Conservation (phyloP, 2,329 filamentous ascomycete species). For the Westerdykella ornata region DNA sequence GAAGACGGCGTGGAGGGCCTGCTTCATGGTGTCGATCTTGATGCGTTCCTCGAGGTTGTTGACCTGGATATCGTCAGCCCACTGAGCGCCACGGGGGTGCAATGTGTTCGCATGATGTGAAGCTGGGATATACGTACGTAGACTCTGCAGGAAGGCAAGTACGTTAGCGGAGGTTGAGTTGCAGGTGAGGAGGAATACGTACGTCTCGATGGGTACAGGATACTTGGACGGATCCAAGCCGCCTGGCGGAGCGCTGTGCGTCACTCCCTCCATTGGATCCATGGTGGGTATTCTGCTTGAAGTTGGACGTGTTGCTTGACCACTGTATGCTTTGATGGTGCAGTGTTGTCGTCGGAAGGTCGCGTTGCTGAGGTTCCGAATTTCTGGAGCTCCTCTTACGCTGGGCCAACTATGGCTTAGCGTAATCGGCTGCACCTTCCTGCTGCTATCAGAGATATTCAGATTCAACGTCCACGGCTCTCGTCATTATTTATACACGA, state of each 20-base stretch:
- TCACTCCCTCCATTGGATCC: slow-evolving; percentile 35
- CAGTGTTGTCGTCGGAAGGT: slow-evolving; percentile 6
- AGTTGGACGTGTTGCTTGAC: not conserved
- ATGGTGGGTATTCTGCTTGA: slow-evolving; percentile 12
- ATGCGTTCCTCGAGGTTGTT: slow-evolving; percentile 90
- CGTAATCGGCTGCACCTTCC: no score
- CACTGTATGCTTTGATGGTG: not conserved
- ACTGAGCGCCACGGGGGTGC: slow-evolving; percentile 15
- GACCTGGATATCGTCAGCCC: slow-evolving; percentile 38
- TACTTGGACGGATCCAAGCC: slow-evolving; percentile 26
- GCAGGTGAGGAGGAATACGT: slow-evolving; percentile 11
- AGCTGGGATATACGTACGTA: slow-evolving; percentile 26
- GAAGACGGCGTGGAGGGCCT: slow-evolving; percentile 70
- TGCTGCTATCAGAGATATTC: no score
- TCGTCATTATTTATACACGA: no score
- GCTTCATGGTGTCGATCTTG: slow-evolving; percentile 69
- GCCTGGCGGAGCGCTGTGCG: slow-evolving; percentile 6
- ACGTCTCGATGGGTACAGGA: slow-evolving; percentile 34
- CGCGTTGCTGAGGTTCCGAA: slow-evolving; percentile 10
- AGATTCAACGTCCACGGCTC: no score
- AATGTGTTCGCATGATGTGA: slow-evolving; percentile 17
- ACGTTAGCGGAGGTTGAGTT: slow-evolving; percentile 6
- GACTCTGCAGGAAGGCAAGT: slow-evolving; percentile 28
- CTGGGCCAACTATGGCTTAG: not conserved
- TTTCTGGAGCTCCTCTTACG: slow-evolving; percentile 2